These are phyloP conservation scores for Monilinia laxa DNA, from an alignment of 2,329 filamentous ascomycete genomes.

Conservation along the genomic window DNA sequence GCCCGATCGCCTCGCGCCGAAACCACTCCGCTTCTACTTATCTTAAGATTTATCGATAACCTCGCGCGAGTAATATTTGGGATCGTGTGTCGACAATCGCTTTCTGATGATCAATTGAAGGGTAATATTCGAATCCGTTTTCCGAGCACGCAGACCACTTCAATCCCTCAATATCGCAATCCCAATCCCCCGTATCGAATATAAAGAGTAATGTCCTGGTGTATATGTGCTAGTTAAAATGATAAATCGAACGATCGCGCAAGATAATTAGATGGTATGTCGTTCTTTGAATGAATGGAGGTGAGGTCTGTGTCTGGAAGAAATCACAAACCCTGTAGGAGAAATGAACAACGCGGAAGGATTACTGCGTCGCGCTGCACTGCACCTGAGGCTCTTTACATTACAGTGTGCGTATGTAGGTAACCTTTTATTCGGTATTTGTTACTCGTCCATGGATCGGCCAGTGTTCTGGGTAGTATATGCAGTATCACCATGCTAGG, in stretches of 20 bases:
- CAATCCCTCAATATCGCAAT: neutral
- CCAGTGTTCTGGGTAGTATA: neutral
- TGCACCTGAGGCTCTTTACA: constrained; percentile 8
- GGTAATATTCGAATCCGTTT: neutral
- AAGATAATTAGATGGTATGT: neutral
- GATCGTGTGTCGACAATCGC: neutral
- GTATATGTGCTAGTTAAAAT: neutral
- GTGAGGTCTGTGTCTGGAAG: constrained; percentile 7
- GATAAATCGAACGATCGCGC: constrained; percentile 1
- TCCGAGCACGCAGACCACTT: neutral
- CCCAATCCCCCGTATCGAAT: constrained; percentile 1
- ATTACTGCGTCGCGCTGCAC: constrained; percentile 12
- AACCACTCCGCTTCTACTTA: constrained; percentile 11
- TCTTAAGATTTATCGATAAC: constrained; percentile 8
- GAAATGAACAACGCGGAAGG: constrained; percentile 7
- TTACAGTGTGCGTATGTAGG: neutral
- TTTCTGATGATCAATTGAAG: constrained; percentile 2
- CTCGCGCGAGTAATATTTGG: neutral
- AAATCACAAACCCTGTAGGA: neutral
- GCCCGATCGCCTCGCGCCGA: constrained; percentile 7
- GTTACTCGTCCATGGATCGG: neutral
- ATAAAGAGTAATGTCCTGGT: neutral
- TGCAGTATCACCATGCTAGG: constrained; percentile 6
- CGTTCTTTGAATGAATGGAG: constrained; percentile 2
- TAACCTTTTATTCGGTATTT: constrained; percentile 7